A percentile compares a stretch with the other conserved stretches of the same genome.
phyloP scores from a whole-genome alignment of 768 basidiomycete genomes.

The Boletellus ananas region DNA sequence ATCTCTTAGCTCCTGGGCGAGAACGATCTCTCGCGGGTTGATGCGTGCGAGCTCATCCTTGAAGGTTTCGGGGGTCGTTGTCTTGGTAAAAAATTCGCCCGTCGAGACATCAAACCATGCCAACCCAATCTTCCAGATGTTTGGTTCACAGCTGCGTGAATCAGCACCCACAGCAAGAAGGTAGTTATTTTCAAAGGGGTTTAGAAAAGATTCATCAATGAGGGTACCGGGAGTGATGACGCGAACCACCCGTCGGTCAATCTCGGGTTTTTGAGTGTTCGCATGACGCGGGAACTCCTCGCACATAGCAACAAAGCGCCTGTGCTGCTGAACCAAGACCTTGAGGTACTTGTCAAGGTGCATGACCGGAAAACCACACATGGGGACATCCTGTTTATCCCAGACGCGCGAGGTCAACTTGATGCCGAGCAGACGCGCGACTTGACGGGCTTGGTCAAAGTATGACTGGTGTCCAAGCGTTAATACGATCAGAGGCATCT shows the following conservation, averaged over 20 bases:
- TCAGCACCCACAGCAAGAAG: conserved; percentile 60
- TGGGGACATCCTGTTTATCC: conserved; percentile 64
- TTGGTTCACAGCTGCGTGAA: background rate
- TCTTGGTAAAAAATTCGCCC: conserved; percentile 85
- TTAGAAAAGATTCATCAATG: conserved; percentile 86
- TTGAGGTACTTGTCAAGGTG: conserved; percentile 88
- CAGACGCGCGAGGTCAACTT: conserved; percentile 77
- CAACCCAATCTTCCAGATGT: conserved; percentile 47
- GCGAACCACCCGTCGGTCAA: conserved; percentile 79
- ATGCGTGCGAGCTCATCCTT: conserved; percentile 83
- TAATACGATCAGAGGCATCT: background rate
- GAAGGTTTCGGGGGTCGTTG: conserved; percentile 48
- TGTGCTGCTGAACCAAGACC: conserved; percentile 75
- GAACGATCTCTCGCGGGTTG: conserved; percentile 76
- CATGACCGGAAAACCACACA: conserved; percentile 88
- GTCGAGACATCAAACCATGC: conserved; percentile 97
- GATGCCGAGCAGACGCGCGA: conserved; percentile 74
- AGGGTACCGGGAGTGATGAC: conserved; percentile 93
- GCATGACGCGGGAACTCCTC: conserved; percentile 74
- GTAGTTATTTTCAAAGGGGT: conserved; percentile 86
- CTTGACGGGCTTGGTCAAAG: conserved; percentile 83
- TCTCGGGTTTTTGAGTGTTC: conserved; percentile 51
- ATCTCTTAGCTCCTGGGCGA: conserved; percentile 41
- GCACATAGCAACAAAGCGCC: conserved; percentile 86
- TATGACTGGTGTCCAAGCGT: conserved; percentile 62